Conservation (phyloP, 306 rosid species). For the Ormosia emarginata region DNA sequence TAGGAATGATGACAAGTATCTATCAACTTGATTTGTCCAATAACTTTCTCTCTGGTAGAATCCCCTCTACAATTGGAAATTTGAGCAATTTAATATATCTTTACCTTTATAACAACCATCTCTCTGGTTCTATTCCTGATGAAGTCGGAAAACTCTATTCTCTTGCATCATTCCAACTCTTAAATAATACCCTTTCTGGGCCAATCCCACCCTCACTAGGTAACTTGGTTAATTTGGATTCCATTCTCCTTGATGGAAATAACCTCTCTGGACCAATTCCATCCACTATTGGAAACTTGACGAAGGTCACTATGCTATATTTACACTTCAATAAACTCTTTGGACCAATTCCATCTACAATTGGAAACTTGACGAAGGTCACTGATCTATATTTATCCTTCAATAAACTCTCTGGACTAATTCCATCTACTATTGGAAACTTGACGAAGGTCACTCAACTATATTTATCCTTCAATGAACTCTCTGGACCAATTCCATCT, state of each 20-base stretch:
- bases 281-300: no score
- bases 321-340: no score
- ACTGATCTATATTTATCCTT: no score
- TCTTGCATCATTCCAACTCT: background rate
- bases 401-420: no score
- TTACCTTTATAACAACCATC: background rate
- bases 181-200: background rate
- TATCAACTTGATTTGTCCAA: background rate
- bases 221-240: background rate
- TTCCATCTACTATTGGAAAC: no score
- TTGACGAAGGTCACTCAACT: no score
- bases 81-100: background rate
- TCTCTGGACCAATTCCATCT: no score
- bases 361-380: no score
- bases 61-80: background rate
- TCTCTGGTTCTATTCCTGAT: background rate
- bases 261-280: no score
- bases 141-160: background rate
- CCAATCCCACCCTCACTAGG: background rate
- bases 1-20: background rate
- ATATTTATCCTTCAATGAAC: no score
- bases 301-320: no score
- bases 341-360: no score
- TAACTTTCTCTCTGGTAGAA: background rate
- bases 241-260: background rate